Base-by-base conservation (phyloP, 495 filamentous ascomycete genomes). In the Pseudomonodictys pantanalensis region DNA sequence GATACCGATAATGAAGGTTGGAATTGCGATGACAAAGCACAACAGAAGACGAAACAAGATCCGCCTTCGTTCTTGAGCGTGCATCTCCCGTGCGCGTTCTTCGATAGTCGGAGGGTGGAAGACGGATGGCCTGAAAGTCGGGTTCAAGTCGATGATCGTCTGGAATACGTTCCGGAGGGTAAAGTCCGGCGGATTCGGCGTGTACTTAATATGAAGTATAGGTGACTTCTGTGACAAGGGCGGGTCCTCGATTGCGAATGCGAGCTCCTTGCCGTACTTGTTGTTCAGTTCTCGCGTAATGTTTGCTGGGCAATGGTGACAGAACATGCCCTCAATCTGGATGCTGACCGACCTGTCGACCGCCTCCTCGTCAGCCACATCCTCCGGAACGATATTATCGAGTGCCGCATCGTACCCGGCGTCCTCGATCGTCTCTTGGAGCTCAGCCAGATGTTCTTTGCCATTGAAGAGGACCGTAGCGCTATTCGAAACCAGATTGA, bases 1-100 rank as follows among this genome's bases (percentile, higher is more conserved):
- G 60, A 97, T 88, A 1, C 92, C 92, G 56, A 97, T 86, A 30
- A 95, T 68, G 66, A 97, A 92, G 0, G 91, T 90, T 17, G 92
- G 93, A 33, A 97, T 88, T 33, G 87, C 87, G 24, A 86, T 77
- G 12, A 85, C 68, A n/a, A 91, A 72, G 15, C 88, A 85, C 59
- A 96, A 77, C 2, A 86, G 60, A 20, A 91, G 78, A 10, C 92
- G 85, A 12, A 70, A 61, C 5, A 73, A 53, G 15, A 75, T 64
- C 18, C 60, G 64, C 17, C 59, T 62, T 33, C 64, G 57, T 25
- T 72, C 69, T 18, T 64, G 67, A 17, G 56, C 50, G 23, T 72
- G 72, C 68, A 76, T 89, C 24, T 75, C 76, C 53, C 84, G 84
- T 3, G 91, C 88, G 11, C 89, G 82, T 56, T 97, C 89, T 72